Percentiles rank a stretch among this genome's conserved stretches.
phyloP scores from a whole-genome alignment of 495 filamentous ascomycete species.

The Lentithecium fluviatile region DNA sequence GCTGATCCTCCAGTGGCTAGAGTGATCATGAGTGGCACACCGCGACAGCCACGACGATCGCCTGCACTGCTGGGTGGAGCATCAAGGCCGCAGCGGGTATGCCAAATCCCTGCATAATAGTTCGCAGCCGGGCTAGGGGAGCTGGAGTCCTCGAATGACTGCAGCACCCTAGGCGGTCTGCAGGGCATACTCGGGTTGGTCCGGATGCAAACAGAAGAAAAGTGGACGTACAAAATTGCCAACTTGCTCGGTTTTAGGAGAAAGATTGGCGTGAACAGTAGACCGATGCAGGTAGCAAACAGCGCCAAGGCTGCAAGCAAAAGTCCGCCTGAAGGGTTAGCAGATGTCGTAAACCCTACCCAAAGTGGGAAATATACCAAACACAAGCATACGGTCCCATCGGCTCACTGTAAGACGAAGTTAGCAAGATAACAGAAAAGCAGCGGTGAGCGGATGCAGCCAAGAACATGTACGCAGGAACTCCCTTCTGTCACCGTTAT shows the following conservation, averaged over 20 bases:
- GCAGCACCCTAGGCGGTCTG: constrained; percentile 2
- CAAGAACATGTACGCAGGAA: constrained; percentile 38
- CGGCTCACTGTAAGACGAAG: constrained; percentile 71
- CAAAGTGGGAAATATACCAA: background rate
- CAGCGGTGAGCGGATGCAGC: constrained; percentile 30
- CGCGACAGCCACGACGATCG: background rate
- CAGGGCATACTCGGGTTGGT: constrained; percentile 23
- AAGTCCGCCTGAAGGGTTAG: constrained; percentile 68
- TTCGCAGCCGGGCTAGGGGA: constrained; percentile 10
- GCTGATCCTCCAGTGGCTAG: constrained; percentile 30
- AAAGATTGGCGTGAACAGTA: constrained; percentile 69
- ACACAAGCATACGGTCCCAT: constrained; percentile 89
- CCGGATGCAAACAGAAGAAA: constrained; percentile 23
- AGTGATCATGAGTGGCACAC: constrained; percentile 32
- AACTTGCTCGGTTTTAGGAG: constrained; percentile 84
- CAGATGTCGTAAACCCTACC: background rate
- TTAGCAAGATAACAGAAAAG: constrained; percentile 30
- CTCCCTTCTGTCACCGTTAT: constrained; percentile 34
- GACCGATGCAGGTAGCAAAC: constrained; percentile 86
- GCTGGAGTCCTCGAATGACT: constrained; percentile 10
- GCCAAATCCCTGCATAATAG: constrained; percentile 11
- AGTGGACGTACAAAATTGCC: constrained; percentile 82
- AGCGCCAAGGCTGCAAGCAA: constrained; percentile 86
- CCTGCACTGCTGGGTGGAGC: background rate
- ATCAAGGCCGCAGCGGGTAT: constrained; percentile 4